Percentiles rank a stretch among this genome's conserved stretches.
phyloP scores from a whole-genome alignment of 371 early-diverging fungal species.

The Mortierella sp. region DNA sequence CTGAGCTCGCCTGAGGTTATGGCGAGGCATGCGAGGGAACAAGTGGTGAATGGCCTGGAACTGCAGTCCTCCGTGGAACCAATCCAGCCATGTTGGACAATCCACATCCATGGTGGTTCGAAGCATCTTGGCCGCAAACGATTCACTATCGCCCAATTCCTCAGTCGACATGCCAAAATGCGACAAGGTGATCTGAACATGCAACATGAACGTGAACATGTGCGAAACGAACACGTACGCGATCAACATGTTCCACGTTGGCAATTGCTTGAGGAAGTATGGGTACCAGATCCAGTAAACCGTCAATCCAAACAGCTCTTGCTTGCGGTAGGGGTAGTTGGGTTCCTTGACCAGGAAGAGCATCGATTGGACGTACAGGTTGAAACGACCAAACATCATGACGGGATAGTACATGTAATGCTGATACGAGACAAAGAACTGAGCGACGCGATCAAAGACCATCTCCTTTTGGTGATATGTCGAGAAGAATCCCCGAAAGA shows the following conservation, averaged over 20 bases:
- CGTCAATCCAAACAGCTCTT: constrained; percentile 78
- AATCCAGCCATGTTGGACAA: constrained; percentile 94
- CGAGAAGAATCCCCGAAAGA: constrained; percentile 88
- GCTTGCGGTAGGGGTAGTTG: constrained; percentile 73
- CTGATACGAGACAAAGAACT: constrained; percentile 81
- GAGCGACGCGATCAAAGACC: constrained; percentile 81
- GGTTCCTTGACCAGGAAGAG: constrained; percentile 67
- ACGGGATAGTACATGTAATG: constrained; percentile 89
- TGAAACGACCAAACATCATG: constrained; percentile 91
- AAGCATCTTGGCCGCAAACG: constrained; percentile 85
- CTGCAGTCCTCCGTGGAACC: constrained; percentile 97
- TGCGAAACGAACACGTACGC: constrained; percentile 84
- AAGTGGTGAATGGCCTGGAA: constrained; percentile 97
- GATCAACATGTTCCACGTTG: constrained; percentile 68
- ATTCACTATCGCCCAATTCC: constrained; percentile 76
- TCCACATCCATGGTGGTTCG: constrained; percentile 98
- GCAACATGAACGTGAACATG: constrained; percentile 86
- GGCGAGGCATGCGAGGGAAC: constrained; percentile 93
- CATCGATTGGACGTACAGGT: constrained; percentile 86
- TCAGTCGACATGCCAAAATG: constrained; percentile 97
- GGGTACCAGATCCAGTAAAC: constrained; percentile 87
- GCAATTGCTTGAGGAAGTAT: constrained; percentile 72
- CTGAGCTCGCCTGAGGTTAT: constrained; percentile 79
- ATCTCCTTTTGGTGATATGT: constrained; percentile 89
- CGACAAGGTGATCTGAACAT: constrained; percentile 94